Evolutionary conservation across 306 rosid genomes (phyloP).

Genomic region (Malus sylvestris): DNA sequence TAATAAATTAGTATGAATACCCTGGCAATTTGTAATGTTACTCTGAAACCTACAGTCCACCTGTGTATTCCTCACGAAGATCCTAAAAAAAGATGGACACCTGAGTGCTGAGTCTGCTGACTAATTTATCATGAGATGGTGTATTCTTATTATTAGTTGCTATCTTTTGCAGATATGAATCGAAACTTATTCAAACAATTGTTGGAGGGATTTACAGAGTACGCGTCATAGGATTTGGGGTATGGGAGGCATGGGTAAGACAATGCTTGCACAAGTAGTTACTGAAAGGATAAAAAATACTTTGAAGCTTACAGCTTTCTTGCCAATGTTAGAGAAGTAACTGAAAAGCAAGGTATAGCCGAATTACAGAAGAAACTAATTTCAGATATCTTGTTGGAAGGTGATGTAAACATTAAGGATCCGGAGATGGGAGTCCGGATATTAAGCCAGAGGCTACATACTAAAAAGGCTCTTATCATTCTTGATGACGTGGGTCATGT

Average conservation of each 20-base stretch:
- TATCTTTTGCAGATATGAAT: neutral
- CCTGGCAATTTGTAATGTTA: too few relatives aligned
- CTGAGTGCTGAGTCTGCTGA: too few relatives aligned
- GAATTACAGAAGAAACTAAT: neutral
- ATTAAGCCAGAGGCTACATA: neutral
- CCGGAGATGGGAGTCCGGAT: neutral
- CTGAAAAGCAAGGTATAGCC: neutral
- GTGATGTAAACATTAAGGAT: neutral
- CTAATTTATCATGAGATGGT: neutral
- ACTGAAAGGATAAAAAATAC: neutral
- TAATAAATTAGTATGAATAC: too few relatives aligned
- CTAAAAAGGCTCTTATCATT: slow-evolving; percentile 2
- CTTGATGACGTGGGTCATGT: slow-evolving; percentile 12
- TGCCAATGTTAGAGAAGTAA: neutral
- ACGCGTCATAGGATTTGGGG: neutral
- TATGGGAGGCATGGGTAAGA: slow-evolving; percentile 6
- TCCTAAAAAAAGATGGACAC: too few relatives aligned
- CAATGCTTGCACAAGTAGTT: neutral
- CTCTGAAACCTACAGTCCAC: too few relatives aligned
- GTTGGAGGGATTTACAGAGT: neutral
- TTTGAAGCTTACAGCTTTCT: slow-evolving; percentile 2
- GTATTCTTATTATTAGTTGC: neutral
- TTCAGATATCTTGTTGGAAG: neutral
- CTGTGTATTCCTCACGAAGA: too few relatives aligned
- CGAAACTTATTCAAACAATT: neutral